Evolutionary conservation across 495 filamentous ascomycete species (phyloP), one percentile per base, ranked within the genome.

Genomic region (Penicillium herquei): DNA sequence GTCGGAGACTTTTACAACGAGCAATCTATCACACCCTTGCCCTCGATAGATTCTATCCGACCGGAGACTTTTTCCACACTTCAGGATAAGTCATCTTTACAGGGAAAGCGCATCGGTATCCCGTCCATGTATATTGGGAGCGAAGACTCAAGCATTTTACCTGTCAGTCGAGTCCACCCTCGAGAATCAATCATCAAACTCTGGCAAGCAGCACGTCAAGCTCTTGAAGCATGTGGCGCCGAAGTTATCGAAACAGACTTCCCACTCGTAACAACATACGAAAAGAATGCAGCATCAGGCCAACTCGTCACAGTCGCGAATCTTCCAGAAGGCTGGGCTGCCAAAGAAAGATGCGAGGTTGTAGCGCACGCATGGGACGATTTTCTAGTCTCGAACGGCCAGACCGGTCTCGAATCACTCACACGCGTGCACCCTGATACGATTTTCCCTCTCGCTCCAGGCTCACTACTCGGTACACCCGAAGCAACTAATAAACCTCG

Each of bases 51-150:
- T 6, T 18, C 43, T 30, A 50, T 73, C 16, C 65, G 69, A 30
- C 70, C 70, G 26, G 14, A 54, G 6, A 56, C 55, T 3, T 73
- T 67, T 40, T 49, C 48, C 10, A 35, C 41, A 6, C 33, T 73
- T 3, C 34, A 58, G 6, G 62, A 70, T 13, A 34, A 8, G 0
- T 55, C 53, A 2, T 60, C 63, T 0, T 39, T 73, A 14, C 59
- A 52, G n/a, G 69, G 69, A 1, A 71, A 67, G 51, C 59, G 67
- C 0, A 57, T 73, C 12, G 70, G 65, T 18, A 55, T 71, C 6
- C 69, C 70, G 3, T 64, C 63, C 11, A 73, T 73, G 70, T 73
- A 64, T 49, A 70, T 73, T 26, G 66, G 67, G 31, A 64, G 65
- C 10, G 51, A 54, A 16, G 56, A 70, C 18, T 50, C 59, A 9